Percentiles rank a stretch among this genome's conserved stretches.
These are phyloP conservation scores for Cladophialophora yegresii DNA, from an alignment of 2,329 filamentous ascomycete genomes.

Conservation along the genomic window DNA sequence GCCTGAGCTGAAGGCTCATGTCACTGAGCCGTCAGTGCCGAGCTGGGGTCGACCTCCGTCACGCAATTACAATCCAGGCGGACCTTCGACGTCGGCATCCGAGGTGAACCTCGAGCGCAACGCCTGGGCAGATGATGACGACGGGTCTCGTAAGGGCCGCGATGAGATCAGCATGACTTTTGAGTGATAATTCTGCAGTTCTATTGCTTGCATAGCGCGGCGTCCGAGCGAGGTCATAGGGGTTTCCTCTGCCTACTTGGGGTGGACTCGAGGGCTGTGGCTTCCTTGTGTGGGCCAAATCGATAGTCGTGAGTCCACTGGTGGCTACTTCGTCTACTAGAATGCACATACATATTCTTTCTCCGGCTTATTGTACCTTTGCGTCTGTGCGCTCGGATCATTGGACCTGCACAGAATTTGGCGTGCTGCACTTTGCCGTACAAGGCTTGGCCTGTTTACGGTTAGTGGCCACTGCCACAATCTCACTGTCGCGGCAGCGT, in stretches of 20 bases:
- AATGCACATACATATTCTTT: background rate
- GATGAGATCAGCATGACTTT: constrained; percentile 81
- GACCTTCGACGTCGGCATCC: constrained; percentile 34
- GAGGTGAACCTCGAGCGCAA: constrained; percentile 51
- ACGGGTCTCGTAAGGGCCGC: constrained; percentile 68
- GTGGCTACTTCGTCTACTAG: background rate
- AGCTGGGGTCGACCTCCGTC: constrained; percentile 17
- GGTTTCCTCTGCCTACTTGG: background rate
- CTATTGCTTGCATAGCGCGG: constrained; percentile 29
- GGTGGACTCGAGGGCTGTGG: background rate
- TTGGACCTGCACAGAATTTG: background rate
- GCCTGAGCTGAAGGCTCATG: constrained; percentile 32
- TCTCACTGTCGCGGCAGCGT: too few species aligned
- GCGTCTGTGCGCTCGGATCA: background rate
- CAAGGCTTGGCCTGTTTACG: background rate
- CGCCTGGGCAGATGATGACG: constrained; percentile 72
- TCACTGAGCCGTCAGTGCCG: constrained; percentile 19
- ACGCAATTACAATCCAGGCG: constrained; percentile 1
- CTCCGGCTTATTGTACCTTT: background rate
- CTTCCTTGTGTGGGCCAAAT: background rate
- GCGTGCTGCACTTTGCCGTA: background rate
- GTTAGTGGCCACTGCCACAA: too few species aligned
- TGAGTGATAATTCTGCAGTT: constrained; percentile 54
- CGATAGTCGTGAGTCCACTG: background rate
- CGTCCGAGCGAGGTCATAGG: background rate